Conservation (phyloP, 2,329 filamentous ascomycete genomes). For the Neonectria punicea region DNA sequence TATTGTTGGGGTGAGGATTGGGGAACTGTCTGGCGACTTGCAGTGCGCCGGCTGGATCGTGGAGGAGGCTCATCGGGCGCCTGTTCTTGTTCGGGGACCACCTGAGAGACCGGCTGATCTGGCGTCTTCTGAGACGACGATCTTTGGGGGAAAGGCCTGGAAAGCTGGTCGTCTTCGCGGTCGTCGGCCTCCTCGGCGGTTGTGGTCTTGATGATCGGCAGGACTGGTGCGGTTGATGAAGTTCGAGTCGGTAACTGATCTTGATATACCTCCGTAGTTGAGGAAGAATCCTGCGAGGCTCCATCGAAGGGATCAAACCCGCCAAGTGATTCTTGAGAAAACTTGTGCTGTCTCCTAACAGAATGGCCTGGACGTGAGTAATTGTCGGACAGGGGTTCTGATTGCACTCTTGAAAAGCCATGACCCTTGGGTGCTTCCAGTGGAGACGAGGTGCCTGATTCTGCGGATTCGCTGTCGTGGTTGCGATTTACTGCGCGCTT, state of each 20-base stretch:
- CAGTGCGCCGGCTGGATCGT: slow-evolving; percentile 49
- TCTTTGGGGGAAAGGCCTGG: slow-evolving; percentile 59
- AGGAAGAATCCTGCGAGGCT: slow-evolving; percentile 46
- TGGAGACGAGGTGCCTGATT: slow-evolving; percentile 46
- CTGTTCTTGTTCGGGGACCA: slow-evolving; percentile 39
- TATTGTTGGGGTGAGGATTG: slow-evolving; percentile 42
- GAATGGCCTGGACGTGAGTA: slow-evolving; percentile 69
- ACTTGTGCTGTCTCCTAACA: slow-evolving; percentile 60
- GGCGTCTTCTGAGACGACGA: slow-evolving; percentile 64
- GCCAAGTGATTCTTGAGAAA: slow-evolving; percentile 55
- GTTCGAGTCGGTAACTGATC: slow-evolving; percentile 50
- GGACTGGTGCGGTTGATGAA: slow-evolving; percentile 45
- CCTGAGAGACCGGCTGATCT: slow-evolving; percentile 56
- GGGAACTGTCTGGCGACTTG: slow-evolving; percentile 29
- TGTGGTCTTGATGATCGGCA: slow-evolving; percentile 72
- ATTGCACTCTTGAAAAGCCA: slow-evolving; percentile 71
- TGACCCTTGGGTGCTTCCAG: slow-evolving; percentile 61
- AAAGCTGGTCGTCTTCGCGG: slow-evolving; percentile 37
- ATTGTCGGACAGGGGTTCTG: slow-evolving; percentile 68
- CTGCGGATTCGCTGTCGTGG: slow-evolving; percentile 63
- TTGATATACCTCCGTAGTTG: slow-evolving; percentile 41
- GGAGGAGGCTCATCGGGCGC: slow-evolving; percentile 56
- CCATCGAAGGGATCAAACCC: slow-evolving; percentile 60
- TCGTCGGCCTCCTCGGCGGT: slow-evolving; percentile 54
- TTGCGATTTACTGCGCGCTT: slow-evolving; percentile 74